Base-by-base conservation (phyloP, 345 rosid species). In the Atalantia buxifolia region DNA sequence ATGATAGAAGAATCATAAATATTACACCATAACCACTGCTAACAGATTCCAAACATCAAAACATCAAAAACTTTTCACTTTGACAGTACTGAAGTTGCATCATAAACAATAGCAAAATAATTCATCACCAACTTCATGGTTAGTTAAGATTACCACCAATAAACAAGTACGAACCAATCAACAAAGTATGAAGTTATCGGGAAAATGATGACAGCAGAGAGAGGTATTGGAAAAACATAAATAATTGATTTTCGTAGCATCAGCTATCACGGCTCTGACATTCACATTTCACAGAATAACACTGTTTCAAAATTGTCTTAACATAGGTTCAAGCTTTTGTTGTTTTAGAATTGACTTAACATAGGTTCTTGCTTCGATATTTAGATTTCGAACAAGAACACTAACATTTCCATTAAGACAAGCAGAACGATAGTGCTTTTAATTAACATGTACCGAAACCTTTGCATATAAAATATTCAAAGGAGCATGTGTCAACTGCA, bases 1-100 rank as follows among this genome's bases (percentile, higher is more conserved):
- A 86, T 18, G 69, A 79, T 69, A 77, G 24, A 53, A 53, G 14
- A 81, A 10, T 79, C 18, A 7, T 35, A 62, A 76, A 33, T 64
- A 40, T 56, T 48, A 75, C 30, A 5, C 48, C 25, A 7, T 45
- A 62, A 64, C 18, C 13, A 59, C 56, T 53, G 18, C 45, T 16
- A 65, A 16, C 25, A 31, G 55, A 74, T 72, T 36, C 18, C 35
- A 76, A 76, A 66, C 72, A 76, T 36, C 55, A 48, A 48, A 30
- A 35, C 28, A 48, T 24, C 25, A 74, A 28, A 19, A 65, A 19
- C 24, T 3, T 35, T n/a, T 48, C 50, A 33, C 24, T n/a, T 22
- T 45, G 27, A 14, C 36, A 42, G 5, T 16, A 61, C 19, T 60
- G 27, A 38, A 36, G 38, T 21, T 62, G 24, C 14, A 19, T 27